phyloP scores from a whole-genome alignment of 2,329 filamentous ascomycete genomes.

The Teratosphaeria epicoccoides region DNA sequence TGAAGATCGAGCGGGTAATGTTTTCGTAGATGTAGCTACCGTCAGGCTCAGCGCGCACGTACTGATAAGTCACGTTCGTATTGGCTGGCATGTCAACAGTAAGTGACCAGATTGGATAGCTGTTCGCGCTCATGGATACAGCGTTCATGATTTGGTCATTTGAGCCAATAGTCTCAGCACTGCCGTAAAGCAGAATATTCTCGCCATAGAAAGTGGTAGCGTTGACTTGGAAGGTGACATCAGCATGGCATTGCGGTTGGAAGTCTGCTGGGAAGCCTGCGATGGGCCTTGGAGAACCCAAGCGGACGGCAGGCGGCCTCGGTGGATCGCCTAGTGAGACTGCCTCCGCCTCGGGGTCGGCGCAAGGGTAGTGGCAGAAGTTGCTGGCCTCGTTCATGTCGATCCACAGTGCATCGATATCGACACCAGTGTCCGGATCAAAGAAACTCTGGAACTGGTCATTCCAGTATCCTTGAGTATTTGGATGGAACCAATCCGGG shows the following conservation, averaged over 20 bases:
- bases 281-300: conserved; percentile 50
- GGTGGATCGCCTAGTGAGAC: conserved; percentile 45
- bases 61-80: conserved; percentile 22
- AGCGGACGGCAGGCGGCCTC: conserved; percentile 49
- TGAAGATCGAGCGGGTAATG: conserved; percentile 23
- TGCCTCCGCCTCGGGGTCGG: conserved; percentile 28
- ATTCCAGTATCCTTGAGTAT: conserved; percentile 58
- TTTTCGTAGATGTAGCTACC: conserved; percentile 24
- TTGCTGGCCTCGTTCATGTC: conserved; percentile 55
- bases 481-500: conserved; percentile 61
- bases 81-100: conserved; percentile 24
- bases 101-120: conserved; percentile 26
- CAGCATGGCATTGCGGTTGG: conserved; percentile 42
- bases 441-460: conserved; percentile 58
- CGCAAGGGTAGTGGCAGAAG: conserved; percentile 38
- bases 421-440: conserved; percentile 50
- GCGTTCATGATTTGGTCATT: conserved; percentile 17
- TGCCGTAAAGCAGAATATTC: conserved; percentile 26
- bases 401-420: conserved; percentile 64
- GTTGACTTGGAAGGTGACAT: conserved; percentile 25
- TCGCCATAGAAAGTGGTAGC: conserved; percentile 26
- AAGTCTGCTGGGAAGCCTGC: conserved; percentile 60
- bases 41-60: conserved; percentile 22
- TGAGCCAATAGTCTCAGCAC: conserved; percentile 22
- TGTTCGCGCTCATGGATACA: conserved; percentile 19